Base-by-base conservation (phyloP, 176 grass and related monocot genomes). In the Ensete ventricosum region DNA sequence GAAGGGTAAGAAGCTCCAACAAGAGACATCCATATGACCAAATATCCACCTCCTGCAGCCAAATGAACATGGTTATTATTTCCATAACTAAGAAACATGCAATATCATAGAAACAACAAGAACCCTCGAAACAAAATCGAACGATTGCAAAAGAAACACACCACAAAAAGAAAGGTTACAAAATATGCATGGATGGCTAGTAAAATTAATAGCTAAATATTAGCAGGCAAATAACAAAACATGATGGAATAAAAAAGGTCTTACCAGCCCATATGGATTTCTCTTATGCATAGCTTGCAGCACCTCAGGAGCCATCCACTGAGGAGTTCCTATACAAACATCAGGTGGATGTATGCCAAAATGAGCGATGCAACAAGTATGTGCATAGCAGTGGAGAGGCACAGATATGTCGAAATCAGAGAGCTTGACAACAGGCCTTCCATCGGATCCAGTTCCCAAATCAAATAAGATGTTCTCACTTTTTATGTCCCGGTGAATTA, bases 401-500 rank as follows among this genome's bases (percentile, higher is more conserved):
- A 99, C 64, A 9, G 95, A 93, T 73, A 77, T 78, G 69, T 99
- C 95, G 58, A 99, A 99, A 83, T 99, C 95, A 76, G 83, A 81
- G 27, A 99, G 95, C 84, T 94, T 99, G 76, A 94, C 84, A 53
- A 91, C 22, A 13, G 88, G 88, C 67, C 73, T 62, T 16, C 60
- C 81, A 76, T 83, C 65, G 78, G 65, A 74, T 76, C 73, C 34
- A 1, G 82, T 72, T 77, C 88, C 69, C 63, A 93, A 71, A 85
- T 94, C 95, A 75, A 99, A 16, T 81, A 99, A 58, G 72, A 99
- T 75, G 80, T 99, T 99, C 22, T 99, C 90, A 80, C 88, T 94
- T 87, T 99, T 99, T 82, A 99, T 90, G 57, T 99, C 95, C 43
- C 95, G 82, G 70, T 99, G 95, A 85, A 99, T 94, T 78, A 99